Evolutionary conservation across 495 filamentous ascomycete genomes (phyloP).

Genomic region (Penicillium canariense): DNA sequence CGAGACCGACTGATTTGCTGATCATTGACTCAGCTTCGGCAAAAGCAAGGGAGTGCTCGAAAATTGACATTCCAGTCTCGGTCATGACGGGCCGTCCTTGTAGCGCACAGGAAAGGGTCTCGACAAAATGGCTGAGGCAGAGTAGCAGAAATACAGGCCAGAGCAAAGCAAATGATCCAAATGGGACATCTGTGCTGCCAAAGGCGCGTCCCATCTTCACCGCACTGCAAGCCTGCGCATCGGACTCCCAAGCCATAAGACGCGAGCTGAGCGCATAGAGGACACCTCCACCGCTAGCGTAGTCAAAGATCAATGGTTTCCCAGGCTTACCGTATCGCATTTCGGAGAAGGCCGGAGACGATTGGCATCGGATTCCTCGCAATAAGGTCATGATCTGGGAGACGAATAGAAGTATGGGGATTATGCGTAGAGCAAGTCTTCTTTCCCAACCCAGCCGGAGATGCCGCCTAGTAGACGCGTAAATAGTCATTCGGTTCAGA

Average conservation of each 20-base stretch:
- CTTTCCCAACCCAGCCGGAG: constrained; percentile 68
- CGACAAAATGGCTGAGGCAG: constrained; percentile 82
- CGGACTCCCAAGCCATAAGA: constrained; percentile 65
- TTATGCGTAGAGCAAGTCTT: constrained; percentile 68
- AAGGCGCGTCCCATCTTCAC: constrained; percentile 63
- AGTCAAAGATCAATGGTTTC: constrained; percentile 68
- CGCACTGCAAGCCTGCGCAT: constrained; percentile 67
- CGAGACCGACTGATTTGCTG: constrained; percentile 68
- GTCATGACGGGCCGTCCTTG: constrained; percentile 76
- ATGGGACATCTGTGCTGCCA: constrained; percentile 44
- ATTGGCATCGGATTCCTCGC: constrained; percentile 90
- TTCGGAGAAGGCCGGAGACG: constrained; percentile 68
- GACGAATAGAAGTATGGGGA: constrained; percentile 72
- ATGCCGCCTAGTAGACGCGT: constrained; percentile 79
- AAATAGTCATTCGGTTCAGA: constrained; percentile 89
- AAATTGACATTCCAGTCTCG: constrained; percentile 94
- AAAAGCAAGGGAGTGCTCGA: constrained; percentile 95
- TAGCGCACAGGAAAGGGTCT: constrained; percentile 82
- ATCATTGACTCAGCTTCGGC: constrained; percentile 90
- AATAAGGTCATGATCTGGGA: constrained; percentile 67
- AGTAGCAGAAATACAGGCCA: constrained; percentile 87
- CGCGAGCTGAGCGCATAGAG: constrained; percentile 66
- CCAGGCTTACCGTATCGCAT: constrained; percentile 70
- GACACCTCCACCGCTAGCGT: constrained; percentile 65
- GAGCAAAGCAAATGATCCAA: constrained; percentile 75